phyloP scores from a whole-genome alignment of 139 green algal species.

The Volvox africanus region DNA sequence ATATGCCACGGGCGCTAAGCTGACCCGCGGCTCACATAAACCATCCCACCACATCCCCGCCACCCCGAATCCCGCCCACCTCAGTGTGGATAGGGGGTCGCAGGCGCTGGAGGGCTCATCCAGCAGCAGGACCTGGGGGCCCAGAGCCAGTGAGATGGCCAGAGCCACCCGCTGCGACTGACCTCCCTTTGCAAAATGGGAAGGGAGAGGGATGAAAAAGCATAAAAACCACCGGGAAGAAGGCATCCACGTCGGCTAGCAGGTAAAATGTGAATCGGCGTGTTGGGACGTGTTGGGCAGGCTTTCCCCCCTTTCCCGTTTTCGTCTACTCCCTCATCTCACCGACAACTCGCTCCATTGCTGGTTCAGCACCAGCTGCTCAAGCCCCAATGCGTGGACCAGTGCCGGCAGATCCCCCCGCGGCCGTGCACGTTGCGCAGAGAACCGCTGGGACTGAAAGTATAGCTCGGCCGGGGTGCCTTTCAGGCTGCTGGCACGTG shows the following conservation, averaged over 20 bases:
- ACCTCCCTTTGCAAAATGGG: constrained; percentile 68
- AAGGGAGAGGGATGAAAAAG: neutral
- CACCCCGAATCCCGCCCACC: neutral
- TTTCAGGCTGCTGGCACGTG: constrained; percentile 66
- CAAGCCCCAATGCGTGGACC: constrained; percentile 78
- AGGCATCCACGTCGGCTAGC: too few species aligned
- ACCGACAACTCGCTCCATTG: constrained; percentile 86
- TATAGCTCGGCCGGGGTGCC: constrained; percentile 86
- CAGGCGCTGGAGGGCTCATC: constrained; percentile 87
- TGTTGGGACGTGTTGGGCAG: neutral
- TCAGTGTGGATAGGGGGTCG: constrained; percentile 71
- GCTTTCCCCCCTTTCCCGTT: neutral
- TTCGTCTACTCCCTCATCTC: constrained; percentile 12
- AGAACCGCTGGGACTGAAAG: constrained; percentile 72
- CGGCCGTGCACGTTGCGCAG: constrained; percentile 55
- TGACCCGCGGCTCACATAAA: neutral
- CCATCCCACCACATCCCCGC: neutral
- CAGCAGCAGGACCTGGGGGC: constrained; percentile 85
- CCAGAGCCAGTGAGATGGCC: constrained; percentile 81
- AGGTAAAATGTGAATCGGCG: too few species aligned
- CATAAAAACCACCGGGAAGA: neutral
- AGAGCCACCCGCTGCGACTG: constrained; percentile 86
- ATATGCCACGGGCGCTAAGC: neutral
- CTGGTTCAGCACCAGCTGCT: constrained; percentile 81
- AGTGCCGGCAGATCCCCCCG: constrained; percentile 80